phyloP scores from a whole-genome alignment of 148 eudicot species.

The Cornus florida region DNA sequence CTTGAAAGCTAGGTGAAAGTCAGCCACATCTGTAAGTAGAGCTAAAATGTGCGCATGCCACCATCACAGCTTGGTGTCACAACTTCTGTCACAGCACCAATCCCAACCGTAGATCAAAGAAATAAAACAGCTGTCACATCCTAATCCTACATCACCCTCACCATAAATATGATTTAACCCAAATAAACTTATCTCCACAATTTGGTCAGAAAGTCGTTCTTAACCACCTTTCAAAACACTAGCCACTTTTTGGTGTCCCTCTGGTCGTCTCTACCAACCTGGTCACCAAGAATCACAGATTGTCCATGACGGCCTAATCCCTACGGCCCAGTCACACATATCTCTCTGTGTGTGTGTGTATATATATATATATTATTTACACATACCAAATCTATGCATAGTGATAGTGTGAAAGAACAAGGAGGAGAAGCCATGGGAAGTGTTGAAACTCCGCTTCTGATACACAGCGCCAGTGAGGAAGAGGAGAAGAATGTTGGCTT shows the following conservation, averaged over 20 bases:
- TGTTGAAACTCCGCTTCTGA: slow-evolving; percentile 14
- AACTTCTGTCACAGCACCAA: background rate
- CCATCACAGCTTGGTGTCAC: background rate
- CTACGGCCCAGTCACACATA: too few species aligned
- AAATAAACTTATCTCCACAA: too few species aligned
- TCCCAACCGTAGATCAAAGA: background rate
- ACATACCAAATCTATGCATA: background rate
- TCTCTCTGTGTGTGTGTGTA: background rate
- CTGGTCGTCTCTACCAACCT: too few species aligned
- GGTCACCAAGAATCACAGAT: too few species aligned
- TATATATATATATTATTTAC: background rate
- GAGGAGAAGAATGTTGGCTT: background rate
- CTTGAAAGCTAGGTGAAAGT: background rate
- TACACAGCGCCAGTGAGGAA: slow-evolving; percentile 5
- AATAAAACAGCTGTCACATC: background rate
- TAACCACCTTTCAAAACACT: too few species aligned
- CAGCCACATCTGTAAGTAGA: background rate
- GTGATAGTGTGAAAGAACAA: background rate
- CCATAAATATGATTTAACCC: too few species aligned
- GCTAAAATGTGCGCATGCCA: too few species aligned
- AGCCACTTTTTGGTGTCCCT: too few species aligned
- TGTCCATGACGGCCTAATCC: too few species aligned
- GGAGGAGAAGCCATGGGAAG: background rate
- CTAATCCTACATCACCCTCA: too few species aligned
- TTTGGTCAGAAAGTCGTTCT: too few species aligned